These are phyloP conservation scores for Aureobasidium sp. DNA, from an alignment of 2,329 filamentous ascomycete genomes.

Conservation along the genomic window DNA sequence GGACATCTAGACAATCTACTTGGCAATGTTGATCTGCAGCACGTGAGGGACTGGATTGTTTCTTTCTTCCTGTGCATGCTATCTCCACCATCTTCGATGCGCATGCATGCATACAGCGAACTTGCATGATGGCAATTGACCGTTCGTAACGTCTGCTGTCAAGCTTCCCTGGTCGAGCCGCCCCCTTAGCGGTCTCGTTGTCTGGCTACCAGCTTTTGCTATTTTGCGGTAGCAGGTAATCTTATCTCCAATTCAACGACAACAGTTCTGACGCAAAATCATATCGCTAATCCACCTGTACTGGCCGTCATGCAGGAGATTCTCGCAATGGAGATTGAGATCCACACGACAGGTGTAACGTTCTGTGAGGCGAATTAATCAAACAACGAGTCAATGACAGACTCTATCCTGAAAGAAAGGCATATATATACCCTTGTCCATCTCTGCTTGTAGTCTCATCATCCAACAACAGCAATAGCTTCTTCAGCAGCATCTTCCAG, in stretches of 20 bases:
- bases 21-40: background rate
- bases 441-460: conserved; percentile 6
- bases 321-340: conserved; percentile 3
- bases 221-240: background rate
- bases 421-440: conserved; percentile 9
- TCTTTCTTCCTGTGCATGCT: background rate
- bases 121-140: conserved; percentile 9
- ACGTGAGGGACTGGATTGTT: background rate
- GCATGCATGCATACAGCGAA: conserved; percentile 1
- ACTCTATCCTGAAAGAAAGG: background rate
- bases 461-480: conserved; percentile 14
- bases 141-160: conserved; percentile 9
- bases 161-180: conserved; percentile 5
- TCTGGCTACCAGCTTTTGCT: background rate
- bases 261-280: conserved; percentile 13
- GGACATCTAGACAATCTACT: background rate
- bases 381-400: background rate
- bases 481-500: conserved; percentile 6
- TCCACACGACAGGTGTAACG: conserved; percentile 7
- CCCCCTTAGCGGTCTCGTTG: conserved; percentile 2
- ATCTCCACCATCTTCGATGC: conserved; percentile 1
- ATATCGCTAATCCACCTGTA: background rate
- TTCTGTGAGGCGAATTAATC: background rate
- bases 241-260: conserved; percentile 14
- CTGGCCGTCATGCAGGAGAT: background rate